Percentiles rank a stretch among this genome's conserved stretches.
phyloP scores from a whole-genome alignment of 768 basidiomycete species.

The Tubosaeta sp. region DNA sequence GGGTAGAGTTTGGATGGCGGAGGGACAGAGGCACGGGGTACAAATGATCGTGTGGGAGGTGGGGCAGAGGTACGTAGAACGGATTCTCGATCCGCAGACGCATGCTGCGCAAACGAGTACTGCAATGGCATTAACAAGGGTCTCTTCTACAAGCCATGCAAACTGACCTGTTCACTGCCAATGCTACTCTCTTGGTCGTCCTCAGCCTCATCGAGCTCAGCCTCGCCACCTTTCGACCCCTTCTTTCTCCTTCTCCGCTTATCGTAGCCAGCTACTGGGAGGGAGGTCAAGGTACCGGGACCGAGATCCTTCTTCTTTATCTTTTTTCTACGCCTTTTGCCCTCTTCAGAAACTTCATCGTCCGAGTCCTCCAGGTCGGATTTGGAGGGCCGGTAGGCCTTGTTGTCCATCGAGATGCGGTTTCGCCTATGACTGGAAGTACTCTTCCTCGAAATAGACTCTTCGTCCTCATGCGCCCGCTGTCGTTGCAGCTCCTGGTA shows the following conservation, averaged over 20 bases:
- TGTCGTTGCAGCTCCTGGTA: conserved; percentile 39
- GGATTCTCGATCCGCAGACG: conserved; percentile 35
- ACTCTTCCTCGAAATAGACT: conserved; percentile 31
- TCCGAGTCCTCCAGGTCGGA: conserved; percentile 67
- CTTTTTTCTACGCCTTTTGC: conserved; percentile 46
- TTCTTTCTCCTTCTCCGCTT: conserved; percentile 54
- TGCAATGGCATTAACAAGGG: conserved; percentile 10
- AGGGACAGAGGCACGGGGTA: conserved; percentile 39
- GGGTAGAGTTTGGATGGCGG: conserved; percentile 28
- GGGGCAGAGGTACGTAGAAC: conserved; percentile 34
- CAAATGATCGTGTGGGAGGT: conserved; percentile 34
- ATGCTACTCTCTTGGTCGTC: conserved; percentile 44
- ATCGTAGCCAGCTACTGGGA: conserved; percentile 64
- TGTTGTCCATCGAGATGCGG: conserved; percentile 74
- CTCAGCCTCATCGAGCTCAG: conserved; percentile 35
- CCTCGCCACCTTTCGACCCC: conserved; percentile 41
- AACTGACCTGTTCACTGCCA: conserved; percentile 39
- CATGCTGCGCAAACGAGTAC: conserved; percentile 24
- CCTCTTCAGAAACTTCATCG: conserved; percentile 53
- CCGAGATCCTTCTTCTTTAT: conserved; percentile 48
- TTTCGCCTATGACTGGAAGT: conserved; percentile 42
- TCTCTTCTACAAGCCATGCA: conserved; percentile 18
- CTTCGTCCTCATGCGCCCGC: conserved; percentile 18
- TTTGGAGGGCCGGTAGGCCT: conserved; percentile 67
- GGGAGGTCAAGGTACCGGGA: conserved; percentile 57